Evolutionary conservation across 345 rosid species (phyloP).

Genomic region (Pelargonium nanum): DNA sequence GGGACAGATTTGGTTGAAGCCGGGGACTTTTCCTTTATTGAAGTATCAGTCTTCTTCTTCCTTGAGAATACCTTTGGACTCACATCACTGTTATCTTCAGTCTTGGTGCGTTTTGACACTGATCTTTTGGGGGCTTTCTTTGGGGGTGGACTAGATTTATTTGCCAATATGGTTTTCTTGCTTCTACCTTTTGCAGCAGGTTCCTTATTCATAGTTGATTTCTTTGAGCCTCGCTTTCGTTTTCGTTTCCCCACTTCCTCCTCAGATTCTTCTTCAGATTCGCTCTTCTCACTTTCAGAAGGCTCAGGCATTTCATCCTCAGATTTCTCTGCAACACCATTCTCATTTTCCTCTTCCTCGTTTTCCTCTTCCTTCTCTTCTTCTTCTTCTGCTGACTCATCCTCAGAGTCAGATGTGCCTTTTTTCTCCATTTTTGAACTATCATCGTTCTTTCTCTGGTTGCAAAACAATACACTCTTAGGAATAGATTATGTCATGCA

Average conservation of each 20-base stretch:
- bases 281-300: conserved; percentile 56
- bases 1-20: conserved; percentile 40
- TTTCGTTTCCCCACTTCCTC: conserved; percentile 54
- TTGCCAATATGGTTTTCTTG: conserved; percentile 30
- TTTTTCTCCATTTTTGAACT: conserved; percentile 33
- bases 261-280: conserved; percentile 65
- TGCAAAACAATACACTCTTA: conserved; percentile 17
- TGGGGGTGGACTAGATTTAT: conserved; percentile 33
- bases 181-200: conserved; percentile 47
- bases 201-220: conserved; percentile 36
- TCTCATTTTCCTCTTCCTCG: conserved; percentile 41
- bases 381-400: conserved; percentile 44
- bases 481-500: neutral
- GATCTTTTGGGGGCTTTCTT: conserved; percentile 43
- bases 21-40: conserved; percentile 34
- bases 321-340: conserved; percentile 60
- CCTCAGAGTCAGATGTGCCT: conserved; percentile 35
- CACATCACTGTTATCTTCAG: conserved; percentile 45
- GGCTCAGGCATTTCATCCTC: conserved; percentile 43
- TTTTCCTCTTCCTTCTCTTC: conserved; percentile 36
- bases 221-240: conserved; percentile 25
- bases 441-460: conserved; percentile 43
- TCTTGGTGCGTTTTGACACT: conserved; percentile 33
- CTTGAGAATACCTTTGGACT: conserved; percentile 53
- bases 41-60: conserved; percentile 42